Evolutionary conservation across 106 monocot genomes (phyloP).

Genomic region (Ottelia alismoides): DNA sequence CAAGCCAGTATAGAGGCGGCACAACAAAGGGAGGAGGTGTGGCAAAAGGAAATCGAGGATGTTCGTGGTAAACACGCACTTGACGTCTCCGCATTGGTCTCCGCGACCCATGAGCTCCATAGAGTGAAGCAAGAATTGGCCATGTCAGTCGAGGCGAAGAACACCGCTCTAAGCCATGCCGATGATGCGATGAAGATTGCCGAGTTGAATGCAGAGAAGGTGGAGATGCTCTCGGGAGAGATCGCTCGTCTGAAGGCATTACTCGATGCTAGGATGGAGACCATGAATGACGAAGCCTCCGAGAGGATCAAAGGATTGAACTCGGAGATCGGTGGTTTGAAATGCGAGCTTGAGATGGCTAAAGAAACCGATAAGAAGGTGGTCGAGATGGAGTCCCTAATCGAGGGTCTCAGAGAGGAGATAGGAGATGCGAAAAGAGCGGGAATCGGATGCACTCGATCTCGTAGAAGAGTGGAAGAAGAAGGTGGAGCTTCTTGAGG

Average conservation of each 20-base stretch:
- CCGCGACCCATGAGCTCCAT: slow-evolving; percentile 47
- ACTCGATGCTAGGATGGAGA: slow-evolving; percentile 39
- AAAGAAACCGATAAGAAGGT: slow-evolving; percentile 28
- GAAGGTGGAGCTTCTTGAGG: slow-evolving; percentile 7
- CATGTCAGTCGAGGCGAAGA: slow-evolving; percentile 54
- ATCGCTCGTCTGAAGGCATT: slow-evolving; percentile 34
- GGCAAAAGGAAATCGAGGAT: slow-evolving; percentile 46
- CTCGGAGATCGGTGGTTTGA: slow-evolving; percentile 29
- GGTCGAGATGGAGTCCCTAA: slow-evolving; percentile 27
- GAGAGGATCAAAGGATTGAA: slow-evolving; percentile 35
- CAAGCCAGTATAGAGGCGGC: slow-evolving; percentile 39
- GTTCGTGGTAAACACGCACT: slow-evolving; percentile 34
- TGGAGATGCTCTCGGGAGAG: slow-evolving; percentile 38
- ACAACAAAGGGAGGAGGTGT: slow-evolving; percentile 49
- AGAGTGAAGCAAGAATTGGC: slow-evolving; percentile 45
- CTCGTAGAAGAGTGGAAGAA: slow-evolving; percentile 44
- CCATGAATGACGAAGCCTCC: slow-evolving; percentile 21
- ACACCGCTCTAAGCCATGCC: slow-evolving; percentile 47
- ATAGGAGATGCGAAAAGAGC: slow-evolving; percentile 31
- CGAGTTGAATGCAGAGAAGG: slow-evolving; percentile 66
- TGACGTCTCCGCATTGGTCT: slow-evolving; percentile 34
- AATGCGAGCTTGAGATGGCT: slow-evolving; percentile 40
- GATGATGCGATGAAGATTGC: slow-evolving; percentile 57
- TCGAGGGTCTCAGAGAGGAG: slow-evolving; percentile 33
- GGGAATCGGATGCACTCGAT: slow-evolving; percentile 21